Evolutionary conservation across 768 basidiomycete genomes (phyloP).

Genomic region (Hygrocybe punicea): DNA sequence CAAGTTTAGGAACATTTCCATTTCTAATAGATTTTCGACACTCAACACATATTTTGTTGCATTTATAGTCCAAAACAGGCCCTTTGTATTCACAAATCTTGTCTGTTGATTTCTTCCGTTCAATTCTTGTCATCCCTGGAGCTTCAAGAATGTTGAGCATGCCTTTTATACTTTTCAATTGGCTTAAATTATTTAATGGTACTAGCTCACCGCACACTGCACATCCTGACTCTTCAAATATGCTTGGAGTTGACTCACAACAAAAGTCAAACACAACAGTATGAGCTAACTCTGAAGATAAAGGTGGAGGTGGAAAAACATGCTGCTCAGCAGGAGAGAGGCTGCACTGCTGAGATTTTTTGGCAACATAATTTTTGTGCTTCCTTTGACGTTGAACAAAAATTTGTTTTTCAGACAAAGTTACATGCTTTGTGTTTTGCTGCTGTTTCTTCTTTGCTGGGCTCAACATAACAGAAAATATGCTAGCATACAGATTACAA

Average conservation of each 20-base stretch:
- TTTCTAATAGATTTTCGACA: slow-evolving; percentile 6
- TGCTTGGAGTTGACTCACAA: neutral
- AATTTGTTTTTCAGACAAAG: neutral
- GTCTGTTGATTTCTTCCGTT: slow-evolving; percentile 1
- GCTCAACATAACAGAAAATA: neutral
- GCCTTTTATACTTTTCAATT: slow-evolving; percentile 6
- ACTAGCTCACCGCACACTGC: slow-evolving; percentile 29
- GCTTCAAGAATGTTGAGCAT: slow-evolving; percentile 4
- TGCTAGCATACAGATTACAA: neutral
- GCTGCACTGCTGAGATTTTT: too few species aligned
- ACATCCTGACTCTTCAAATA: slow-evolving; percentile 29
- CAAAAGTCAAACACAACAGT: slow-evolving; percentile 3
- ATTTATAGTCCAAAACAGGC: slow-evolving; percentile 15
- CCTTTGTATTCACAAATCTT: slow-evolving; percentile 12
- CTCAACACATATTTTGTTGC: slow-evolving; percentile 9
- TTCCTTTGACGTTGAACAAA: neutral
- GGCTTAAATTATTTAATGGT: slow-evolving; percentile 1
- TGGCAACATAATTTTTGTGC: too few species aligned
- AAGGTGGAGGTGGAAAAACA: slow-evolving; percentile 3
- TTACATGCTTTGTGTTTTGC: neutral
- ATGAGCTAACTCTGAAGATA: neutral
- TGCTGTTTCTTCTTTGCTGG: too few species aligned
- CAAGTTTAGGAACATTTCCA: slow-evolving; percentile 5
- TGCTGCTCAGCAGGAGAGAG: slow-evolving; percentile 1
- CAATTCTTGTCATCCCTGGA: slow-evolving; percentile 5